Conservation (phyloP, 257 asterid species). For the Misopates orontium region DNA sequence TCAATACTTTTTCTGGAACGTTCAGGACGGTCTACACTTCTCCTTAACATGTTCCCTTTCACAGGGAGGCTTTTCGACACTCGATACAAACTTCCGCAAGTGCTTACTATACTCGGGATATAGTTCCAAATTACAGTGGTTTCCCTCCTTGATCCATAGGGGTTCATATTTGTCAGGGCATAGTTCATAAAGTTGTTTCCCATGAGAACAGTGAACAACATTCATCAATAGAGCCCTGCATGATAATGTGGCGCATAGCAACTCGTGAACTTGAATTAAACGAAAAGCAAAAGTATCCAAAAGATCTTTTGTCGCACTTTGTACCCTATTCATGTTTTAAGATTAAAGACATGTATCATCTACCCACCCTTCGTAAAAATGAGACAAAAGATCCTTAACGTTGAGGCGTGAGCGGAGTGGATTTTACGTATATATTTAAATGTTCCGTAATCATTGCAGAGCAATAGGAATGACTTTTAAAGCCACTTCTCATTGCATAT, state of each 20-base stretch:
- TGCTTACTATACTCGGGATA: slow-evolving; percentile 61
- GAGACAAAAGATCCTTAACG: no score
- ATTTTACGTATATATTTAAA: no score
- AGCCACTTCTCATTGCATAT: no score
- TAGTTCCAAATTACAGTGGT: slow-evolving; percentile 55
- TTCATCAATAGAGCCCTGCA: slow-evolving; percentile 68
- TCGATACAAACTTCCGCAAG: slow-evolving; percentile 51
- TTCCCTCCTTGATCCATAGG: slow-evolving; percentile 59
- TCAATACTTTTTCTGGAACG: slow-evolving; percentile 47
- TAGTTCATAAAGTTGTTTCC: slow-evolving; percentile 58
- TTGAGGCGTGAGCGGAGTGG: no score
- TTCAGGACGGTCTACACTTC: slow-evolving; percentile 43
- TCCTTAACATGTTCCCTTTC: slow-evolving; percentile 38
- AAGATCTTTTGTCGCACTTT: no score
- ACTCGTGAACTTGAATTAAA: background rate
- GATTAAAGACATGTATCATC: no score
- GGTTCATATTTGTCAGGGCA: slow-evolving; percentile 61
- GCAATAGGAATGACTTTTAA: no score
- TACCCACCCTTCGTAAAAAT: no score
- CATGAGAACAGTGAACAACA: slow-evolving; percentile 64
- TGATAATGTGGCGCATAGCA: slow-evolving; percentile 4
- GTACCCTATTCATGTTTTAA: no score
- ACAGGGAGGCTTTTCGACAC: slow-evolving; percentile 48
- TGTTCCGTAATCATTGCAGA: no score
- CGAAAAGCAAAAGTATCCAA: background rate